A percentile compares a stretch with the other conserved stretches of the same genome.
phyloP scores from a whole-genome alignment of 2,329 filamentous ascomycete species.

The Aureobasidium sp. region DNA sequence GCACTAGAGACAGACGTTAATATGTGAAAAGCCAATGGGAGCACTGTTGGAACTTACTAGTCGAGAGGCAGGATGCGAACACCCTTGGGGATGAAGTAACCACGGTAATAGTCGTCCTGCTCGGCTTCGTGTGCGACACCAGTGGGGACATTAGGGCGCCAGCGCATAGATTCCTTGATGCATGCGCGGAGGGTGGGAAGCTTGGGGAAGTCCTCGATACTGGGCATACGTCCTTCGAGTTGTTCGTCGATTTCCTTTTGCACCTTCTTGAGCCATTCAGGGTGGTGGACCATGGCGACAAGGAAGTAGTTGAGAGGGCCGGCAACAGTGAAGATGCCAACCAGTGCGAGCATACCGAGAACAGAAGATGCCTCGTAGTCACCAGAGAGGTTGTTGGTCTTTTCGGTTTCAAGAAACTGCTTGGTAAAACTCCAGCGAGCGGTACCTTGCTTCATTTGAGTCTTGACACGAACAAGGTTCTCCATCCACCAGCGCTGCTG shows the following conservation, averaged over 20 bases:
- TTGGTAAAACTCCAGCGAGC: slow-evolving; percentile 35
- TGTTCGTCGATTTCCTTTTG: slow-evolving; percentile 40
- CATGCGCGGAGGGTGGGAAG: slow-evolving; percentile 27
- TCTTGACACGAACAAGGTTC: slow-evolving; percentile 30
- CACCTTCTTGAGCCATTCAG: slow-evolving; percentile 39
- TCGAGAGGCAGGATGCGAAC: slow-evolving; percentile 46
- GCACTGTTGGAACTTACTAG: slow-evolving; percentile 34
- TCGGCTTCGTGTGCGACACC: slow-evolving; percentile 46
- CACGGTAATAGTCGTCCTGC: slow-evolving; percentile 45
- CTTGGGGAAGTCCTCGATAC: slow-evolving; percentile 31
- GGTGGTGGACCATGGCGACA: slow-evolving; percentile 40
- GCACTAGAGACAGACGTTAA: slow-evolving; percentile 32
- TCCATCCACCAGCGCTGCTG: slow-evolving; percentile 48
- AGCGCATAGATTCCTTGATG: slow-evolving; percentile 29
- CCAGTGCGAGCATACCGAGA: slow-evolving; percentile 29
- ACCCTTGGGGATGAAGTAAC: slow-evolving; percentile 45
- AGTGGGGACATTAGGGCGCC: slow-evolving; percentile 47
- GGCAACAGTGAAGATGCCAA: slow-evolving; percentile 30
- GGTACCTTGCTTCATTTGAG: slow-evolving; percentile 34
- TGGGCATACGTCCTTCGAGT: slow-evolving; percentile 36
- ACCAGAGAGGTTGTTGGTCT: slow-evolving; percentile 27
- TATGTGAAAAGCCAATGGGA: not conserved
- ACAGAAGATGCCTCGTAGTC: slow-evolving; percentile 29
- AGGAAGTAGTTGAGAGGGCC: slow-evolving; percentile 22
- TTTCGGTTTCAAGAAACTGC: slow-evolving; percentile 36